Percentiles rank a stretch among this genome's conserved stretches.
Conservation (phyloP, 176 grass and related monocot species). For the Oryza coarctata region DNA sequence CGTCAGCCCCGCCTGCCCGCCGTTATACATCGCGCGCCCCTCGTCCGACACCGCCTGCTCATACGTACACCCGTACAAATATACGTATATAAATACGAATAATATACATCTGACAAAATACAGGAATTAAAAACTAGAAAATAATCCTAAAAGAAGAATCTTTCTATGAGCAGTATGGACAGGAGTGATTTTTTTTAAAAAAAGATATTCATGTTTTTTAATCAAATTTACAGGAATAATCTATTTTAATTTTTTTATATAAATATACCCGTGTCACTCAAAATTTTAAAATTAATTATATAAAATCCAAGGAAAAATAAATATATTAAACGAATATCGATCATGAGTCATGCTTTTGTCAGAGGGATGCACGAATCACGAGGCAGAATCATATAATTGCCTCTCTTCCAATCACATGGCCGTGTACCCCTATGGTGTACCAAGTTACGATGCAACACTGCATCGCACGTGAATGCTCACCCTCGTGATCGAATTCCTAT, state of each 20-base stretch:
- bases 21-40: slow-evolving; percentile 83
- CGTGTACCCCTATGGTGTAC: not conserved
- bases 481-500: slow-evolving; percentile 1
- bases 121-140: too few species aligned
- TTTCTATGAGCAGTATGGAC: not conserved
- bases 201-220: too few species aligned
- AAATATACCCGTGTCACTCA: too few species aligned
- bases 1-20: slow-evolving; percentile 61
- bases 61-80: not conserved
- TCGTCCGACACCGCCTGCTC: slow-evolving; percentile 73
- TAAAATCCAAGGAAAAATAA: too few species aligned
- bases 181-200: too few species aligned
- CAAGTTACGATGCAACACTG: slow-evolving; percentile 18
- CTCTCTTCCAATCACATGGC: slow-evolving; percentile 25
- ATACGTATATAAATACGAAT: not conserved
- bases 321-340: too few species aligned
- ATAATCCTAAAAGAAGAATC: not conserved
- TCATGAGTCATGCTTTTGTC: not conserved
- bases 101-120: too few species aligned
- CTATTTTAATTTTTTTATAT: too few species aligned
- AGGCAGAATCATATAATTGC: not conserved
- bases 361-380: not conserved
- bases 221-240: too few species aligned
- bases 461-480: slow-evolving; percentile 1
- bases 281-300: too few species aligned